Base-by-base conservation (phyloP, 2,329 filamentous ascomycete genomes). In the Hypoxylon sp. region DNA sequence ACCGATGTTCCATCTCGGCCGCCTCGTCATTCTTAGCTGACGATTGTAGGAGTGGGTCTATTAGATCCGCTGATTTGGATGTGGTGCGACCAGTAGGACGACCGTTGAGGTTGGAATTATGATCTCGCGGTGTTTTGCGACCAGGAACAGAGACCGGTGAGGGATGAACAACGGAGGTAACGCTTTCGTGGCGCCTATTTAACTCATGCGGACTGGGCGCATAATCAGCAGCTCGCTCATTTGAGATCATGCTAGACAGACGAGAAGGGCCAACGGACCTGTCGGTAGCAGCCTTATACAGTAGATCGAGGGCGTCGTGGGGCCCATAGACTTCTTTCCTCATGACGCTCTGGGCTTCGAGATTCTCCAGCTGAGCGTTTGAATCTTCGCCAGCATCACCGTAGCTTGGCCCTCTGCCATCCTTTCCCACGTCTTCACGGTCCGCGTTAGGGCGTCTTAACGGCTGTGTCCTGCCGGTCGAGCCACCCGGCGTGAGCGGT, bases 281-380 rank as follows among this genome's bases (percentile, higher is more conserved):
- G 77, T 90, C 87, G 44, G 88, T 91, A 31, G 89, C 94, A 19
- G 94, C 95, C 81, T 97, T 94, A 77, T 97, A 97, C 14, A 98
- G 86, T 63, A 98, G 85, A 79, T 97, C 94, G 52, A 98, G 85
- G 24, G 95, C 95, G 82, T 98, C 95, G 76, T 97, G 94, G 3
- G 93, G 94, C 37, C 94, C 94, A 79, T 94, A 97, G 48, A 98
- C 90, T 73, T 93, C 92, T 61, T 83, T 84, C 33, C 88, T 82
- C 88, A 91, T 90, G 64, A 91, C 87, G 8, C 84, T 84, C 75
- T 88, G 87, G 22, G 89, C 89, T 79, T 91, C 89, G 5, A 88
- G 80, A 74, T 91, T 91, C 77, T 91, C 88, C 22, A 91, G 78
- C 54, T 88, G 88, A 64, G 86, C 86, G 72, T 90, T 89, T 29